Base-by-base conservation (phyloP, 768 basidiomycete species). In the Pleurotus eryngii region DNA sequence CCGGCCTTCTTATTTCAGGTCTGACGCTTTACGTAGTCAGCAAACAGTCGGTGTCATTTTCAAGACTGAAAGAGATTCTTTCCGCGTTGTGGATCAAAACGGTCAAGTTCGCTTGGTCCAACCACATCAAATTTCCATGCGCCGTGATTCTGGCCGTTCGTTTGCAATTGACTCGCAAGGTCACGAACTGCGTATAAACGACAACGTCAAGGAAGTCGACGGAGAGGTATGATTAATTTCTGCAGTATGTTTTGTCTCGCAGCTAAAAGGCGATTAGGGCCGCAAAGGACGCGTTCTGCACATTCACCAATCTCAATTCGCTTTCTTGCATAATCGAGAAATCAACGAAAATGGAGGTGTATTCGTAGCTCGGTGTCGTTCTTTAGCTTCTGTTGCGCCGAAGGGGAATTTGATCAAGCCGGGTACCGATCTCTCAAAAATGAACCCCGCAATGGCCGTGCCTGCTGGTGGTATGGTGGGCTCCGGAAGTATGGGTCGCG, bases 1-100 rank as follows among this genome's bases (percentile, higher is more conserved):
- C 24, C 3, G 24, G 2, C 43, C 17, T 7, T 18, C 26, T 18
- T 14, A 14, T 54, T 46, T 39, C 61, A 56, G 20, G 42, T 60
- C 61, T 57, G 62, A 65, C 42, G 8, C 27, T 35, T 11, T 47
- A 15, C 26, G 24, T 63, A 98, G 95, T 71, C 81, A 85, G 27
- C 91, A 95, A 70, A 96, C 95, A 4, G 93, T 95, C 37, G 97
- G 95, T 68, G 93, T 98, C 59, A 97, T 98, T 61, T 97, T 89
- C 82, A 95, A 96, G 70, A 95, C 95, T 1, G 97, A 98, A 68
- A 87, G 94, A 12, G 93, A 94, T 67, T 87, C 93, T 6, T 94
- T 99, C 84, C 92, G 95, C 56, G 90, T 99, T 2, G 79, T 99
- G 51, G 96, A 98, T 66, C 97, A 98, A 68, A 89, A 92, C 63